These are phyloP conservation scores for Lasiodiplodia gonubiensis DNA, from an alignment of 2,329 filamentous ascomycete species.

Conservation along the genomic window DNA sequence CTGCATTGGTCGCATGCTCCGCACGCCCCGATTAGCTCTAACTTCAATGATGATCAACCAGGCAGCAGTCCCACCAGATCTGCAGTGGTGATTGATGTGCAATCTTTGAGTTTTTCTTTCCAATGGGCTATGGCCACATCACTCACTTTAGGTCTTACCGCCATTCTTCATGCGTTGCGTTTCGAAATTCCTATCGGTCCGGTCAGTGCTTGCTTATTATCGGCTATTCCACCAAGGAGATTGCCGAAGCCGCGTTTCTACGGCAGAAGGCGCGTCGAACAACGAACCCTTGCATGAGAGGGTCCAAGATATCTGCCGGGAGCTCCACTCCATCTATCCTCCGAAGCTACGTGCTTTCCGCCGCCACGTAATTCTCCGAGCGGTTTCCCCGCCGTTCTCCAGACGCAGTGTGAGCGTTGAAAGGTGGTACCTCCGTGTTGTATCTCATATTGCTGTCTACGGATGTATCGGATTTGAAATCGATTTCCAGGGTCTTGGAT, in stretches of 20 bases:
- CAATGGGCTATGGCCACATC: conserved; percentile 13
- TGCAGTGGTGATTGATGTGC: not conserved
- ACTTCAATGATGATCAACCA: not conserved
- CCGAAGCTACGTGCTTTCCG: no score
- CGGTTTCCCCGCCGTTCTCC: no score
- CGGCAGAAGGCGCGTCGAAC: not conserved
- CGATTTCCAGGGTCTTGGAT: no score
- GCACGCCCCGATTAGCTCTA: not conserved
- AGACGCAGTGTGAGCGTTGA: no score
- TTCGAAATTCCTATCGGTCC: conserved; percentile 9
- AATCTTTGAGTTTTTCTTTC: not conserved
- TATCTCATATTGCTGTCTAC: no score
- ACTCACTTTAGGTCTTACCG: not conserved
- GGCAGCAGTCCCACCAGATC: not conserved
- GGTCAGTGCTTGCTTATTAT: not conserved
- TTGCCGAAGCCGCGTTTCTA: not conserved
- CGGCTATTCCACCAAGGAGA: conserved; percentile 4
- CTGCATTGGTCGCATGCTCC: not conserved
- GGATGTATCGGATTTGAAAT: no score
- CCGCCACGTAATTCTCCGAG: no score
- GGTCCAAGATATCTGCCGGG: not conserved
- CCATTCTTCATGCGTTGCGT: conserved; percentile 10
- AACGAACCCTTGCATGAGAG: not conserved
- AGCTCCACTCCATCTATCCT: no score
- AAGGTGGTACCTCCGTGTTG: no score